Evolutionary conservation across 139 green algal species (phyloP).

Genomic region (Micractinium sp.): DNA sequence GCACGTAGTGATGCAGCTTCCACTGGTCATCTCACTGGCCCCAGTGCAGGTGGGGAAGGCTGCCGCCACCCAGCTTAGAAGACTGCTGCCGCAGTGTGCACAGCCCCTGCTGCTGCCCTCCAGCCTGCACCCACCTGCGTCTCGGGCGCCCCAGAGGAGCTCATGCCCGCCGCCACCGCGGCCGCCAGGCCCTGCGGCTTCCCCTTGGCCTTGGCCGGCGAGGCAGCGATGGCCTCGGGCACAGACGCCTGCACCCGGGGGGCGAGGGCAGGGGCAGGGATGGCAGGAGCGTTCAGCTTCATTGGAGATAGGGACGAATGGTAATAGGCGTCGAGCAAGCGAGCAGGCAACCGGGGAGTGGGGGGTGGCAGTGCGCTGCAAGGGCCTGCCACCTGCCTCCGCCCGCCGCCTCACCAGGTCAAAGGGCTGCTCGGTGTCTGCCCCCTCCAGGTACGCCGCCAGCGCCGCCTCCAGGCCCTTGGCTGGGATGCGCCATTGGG

Average conservation of each 20-base stretch:
- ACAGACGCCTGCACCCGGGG: constrained; percentile 14
- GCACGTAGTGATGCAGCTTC: no score
- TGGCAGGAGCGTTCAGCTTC: no score
- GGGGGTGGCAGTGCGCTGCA: neutral
- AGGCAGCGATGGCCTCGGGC: constrained; percentile 2
- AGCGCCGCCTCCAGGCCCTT: constrained; percentile 85
- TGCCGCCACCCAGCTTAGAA: no score
- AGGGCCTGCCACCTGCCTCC: neutral
- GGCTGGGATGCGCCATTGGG: constrained; percentile 71
- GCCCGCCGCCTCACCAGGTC: constrained; percentile 59
- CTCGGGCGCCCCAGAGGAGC: neutral
- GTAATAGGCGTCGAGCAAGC: no score
- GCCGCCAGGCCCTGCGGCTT: constrained; percentile 51
- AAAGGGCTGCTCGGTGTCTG: constrained; percentile 70
- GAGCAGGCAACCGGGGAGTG: no score
- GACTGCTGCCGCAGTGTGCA: no score
- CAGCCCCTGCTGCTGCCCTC: no score
- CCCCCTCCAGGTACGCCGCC: constrained; percentile 76
- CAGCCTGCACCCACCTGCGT: constrained; percentile 38
- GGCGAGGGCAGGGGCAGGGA: neutral
- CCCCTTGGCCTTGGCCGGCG: constrained; percentile 21
- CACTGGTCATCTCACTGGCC: no score
- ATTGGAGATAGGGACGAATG: no score
- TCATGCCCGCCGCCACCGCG: constrained; percentile 31
- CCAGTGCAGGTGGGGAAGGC: no score